phyloP scores from a whole-genome alignment of 352 stramenopile genomes.

The Globisporangium camurandrum region DNA sequence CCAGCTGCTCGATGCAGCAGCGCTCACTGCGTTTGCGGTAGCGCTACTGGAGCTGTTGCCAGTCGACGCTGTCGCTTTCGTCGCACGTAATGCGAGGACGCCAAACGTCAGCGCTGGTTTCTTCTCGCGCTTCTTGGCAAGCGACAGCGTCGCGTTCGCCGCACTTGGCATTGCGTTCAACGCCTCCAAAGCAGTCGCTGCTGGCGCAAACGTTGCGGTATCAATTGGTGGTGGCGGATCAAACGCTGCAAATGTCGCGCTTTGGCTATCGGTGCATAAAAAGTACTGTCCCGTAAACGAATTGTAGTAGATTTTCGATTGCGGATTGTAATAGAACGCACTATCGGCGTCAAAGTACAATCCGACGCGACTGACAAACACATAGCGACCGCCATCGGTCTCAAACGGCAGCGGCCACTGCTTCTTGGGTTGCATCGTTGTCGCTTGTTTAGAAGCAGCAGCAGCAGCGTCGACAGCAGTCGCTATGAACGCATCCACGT shows the following conservation, averaged over 20 bases:
- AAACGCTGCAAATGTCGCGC: conserved; percentile 40
- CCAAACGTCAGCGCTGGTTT: conserved; percentile 1
- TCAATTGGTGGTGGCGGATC: conserved; percentile 41
- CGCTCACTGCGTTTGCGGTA: too few species aligned
- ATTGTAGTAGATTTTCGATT: conserved; percentile 71
- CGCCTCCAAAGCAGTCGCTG: neutral
- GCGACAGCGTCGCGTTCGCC: neutral
- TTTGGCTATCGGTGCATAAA: conserved; percentile 23
- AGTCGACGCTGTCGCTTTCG: neutral
- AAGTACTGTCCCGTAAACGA: conserved; percentile 66
- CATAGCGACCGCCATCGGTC: conserved; percentile 65
- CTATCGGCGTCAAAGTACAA: conserved; percentile 79
- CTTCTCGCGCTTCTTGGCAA: conserved; percentile 1
- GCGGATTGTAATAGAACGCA: conserved; percentile 80
- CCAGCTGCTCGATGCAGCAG: conserved; percentile 23
- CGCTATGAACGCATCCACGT: conserved; percentile 55
- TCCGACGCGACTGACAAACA: conserved; percentile 54
- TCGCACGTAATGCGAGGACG: neutral
- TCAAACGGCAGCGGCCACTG: conserved; percentile 72
- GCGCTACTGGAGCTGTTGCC: too few species aligned
- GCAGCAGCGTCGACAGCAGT: conserved; percentile 45
- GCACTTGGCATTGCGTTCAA: neutral
- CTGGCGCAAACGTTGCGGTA: conserved; percentile 17
- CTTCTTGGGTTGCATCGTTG: conserved; percentile 69
- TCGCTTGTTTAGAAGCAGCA: conserved; percentile 9